A percentile compares a stretch with the other conserved stretches of the same genome.
Evolutionary conservation across 176 grass and related monocot genomes (phyloP).

Genomic region (Triticum monococcum): DNA sequence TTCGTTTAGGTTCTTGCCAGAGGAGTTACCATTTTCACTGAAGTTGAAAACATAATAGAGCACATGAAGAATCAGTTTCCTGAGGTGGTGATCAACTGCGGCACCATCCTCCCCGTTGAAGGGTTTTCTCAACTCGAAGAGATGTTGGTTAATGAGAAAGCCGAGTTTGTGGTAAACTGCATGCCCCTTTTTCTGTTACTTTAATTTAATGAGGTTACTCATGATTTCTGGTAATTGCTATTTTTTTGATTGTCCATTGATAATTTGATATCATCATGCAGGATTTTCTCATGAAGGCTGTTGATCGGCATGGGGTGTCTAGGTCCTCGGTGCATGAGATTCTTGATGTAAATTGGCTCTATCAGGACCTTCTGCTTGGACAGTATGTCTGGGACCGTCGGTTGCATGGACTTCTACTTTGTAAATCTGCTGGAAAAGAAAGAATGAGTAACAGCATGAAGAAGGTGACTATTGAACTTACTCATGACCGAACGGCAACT

Average conservation of each 20-base stretch:
- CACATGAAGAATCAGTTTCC: conserved; percentile 45
- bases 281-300: conserved; percentile 42
- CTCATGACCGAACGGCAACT: conserved; percentile 17
- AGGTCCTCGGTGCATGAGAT: conserved; percentile 34
- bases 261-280: conserved; percentile 26
- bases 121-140: conserved; percentile 62
- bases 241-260: background rate
- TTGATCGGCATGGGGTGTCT: conserved; percentile 26
- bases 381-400: conserved; percentile 64
- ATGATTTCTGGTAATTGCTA: background rate
- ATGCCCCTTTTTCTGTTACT: background rate
- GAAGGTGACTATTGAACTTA: conserved; percentile 25
- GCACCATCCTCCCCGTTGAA: conserved; percentile 37
- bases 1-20: conserved; percentile 65
- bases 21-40: conserved; percentile 64
- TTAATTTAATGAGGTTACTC: background rate
- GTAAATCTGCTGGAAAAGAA: conserved; percentile 24
- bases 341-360: conserved; percentile 64
- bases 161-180: conserved; percentile 63
- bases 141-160: conserved; percentile 61
- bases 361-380: conserved; percentile 66
- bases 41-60: conserved; percentile 50
- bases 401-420: conserved; percentile 49
- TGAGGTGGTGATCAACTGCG: conserved; percentile 9
- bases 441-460: conserved; percentile 12